Base-by-base conservation (phyloP, 2,329 filamentous ascomycete species). In the Fusarium transvaalense region DNA sequence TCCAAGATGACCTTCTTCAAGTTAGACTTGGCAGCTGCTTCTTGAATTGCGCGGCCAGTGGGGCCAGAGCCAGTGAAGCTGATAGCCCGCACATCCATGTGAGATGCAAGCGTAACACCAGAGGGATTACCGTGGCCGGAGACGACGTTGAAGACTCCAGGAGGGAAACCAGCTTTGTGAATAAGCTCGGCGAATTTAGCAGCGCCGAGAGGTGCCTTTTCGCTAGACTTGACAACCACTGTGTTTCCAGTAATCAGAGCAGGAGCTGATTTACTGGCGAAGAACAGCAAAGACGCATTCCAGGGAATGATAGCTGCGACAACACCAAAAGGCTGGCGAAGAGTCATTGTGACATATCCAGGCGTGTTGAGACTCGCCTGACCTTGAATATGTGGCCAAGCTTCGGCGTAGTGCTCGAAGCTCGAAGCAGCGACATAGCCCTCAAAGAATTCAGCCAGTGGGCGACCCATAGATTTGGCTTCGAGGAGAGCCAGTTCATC, bases 31-130 rank as follows among this genome's bases (percentile, higher is more conserved):
- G 89, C 85, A 0, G 92, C 91, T 75, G 88, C 85, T 73, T 91
- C 91, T 86, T 93, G 92, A 55, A 95, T 92, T 54, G 89, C 82
- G 57, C 88, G 86, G 2, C 90, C 92, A 0, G 91, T 93, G 3
- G 82, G 83, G 3, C 89, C 91, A 10, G 88, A 91, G 29, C 92
- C 92, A 0, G 92, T 95, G 71, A 96, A 96, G 2, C 89, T 89
- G 50, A 95, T 82, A 74, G 91, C 92, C 70, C 91, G 88, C 31
- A 95, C 86, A 47, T 87, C 86, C 61, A 88, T 83, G 77, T 95
- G 92, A 34, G 84, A 81, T 1, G 89, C 88, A 8, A 95, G 82
- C 1, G 89, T 87, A 6, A 87, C 84, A 17, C 92, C 92, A 1
- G 90, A 88, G 41, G 88, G 87, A 17, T 83, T 82, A 4, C 92